These are phyloP conservation scores for Stentor coeruleus DNA, from an alignment of 73 alveolate genomes.

Conservation along the genomic window DNA sequence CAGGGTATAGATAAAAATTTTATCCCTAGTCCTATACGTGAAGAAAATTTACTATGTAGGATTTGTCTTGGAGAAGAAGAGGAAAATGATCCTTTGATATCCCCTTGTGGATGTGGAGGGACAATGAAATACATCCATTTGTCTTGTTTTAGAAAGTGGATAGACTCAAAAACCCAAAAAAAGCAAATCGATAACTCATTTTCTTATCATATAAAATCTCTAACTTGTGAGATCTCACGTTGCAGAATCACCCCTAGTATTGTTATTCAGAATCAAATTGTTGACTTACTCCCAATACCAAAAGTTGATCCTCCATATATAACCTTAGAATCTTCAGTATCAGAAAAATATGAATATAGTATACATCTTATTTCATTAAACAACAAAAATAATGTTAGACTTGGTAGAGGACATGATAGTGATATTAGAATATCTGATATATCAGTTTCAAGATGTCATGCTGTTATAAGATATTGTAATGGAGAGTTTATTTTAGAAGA, in stretches of 20 bases:
- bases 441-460: conserved; percentile 73
- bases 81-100: conserved; percentile 52
- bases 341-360: conserved; percentile 50
- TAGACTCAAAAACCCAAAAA: conserved; percentile 37
- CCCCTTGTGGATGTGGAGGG: conserved; percentile 66
- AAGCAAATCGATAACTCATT: conserved; percentile 29
- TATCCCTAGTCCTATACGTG: not conserved
- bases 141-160: conserved; percentile 48
- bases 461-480: conserved; percentile 32
- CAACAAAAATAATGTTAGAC: conserved; percentile 28
- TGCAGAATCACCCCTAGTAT: conserved; percentile 47
- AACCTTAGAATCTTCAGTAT: conserved; percentile 43
- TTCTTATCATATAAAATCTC: conserved; percentile 40
- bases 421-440: conserved; percentile 59
- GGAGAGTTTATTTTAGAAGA: conserved; percentile 52
- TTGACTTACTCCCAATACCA: conserved; percentile 39
- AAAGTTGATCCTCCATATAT: conserved; percentile 38
- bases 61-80: conserved; percentile 30
- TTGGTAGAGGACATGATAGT: conserved; percentile 79
- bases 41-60: not conserved
- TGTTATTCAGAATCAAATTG: conserved; percentile 37
- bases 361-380: conserved; percentile 41
- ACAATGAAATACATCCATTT: conserved; percentile 66
- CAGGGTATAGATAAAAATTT: not conserved
- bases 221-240: conserved; percentile 69